A percentile compares a stretch with the other conserved stretches of the same genome.
Evolutionary conservation across 345 rosid species (phyloP).

Genomic region (Clarkia xantiana): DNA sequence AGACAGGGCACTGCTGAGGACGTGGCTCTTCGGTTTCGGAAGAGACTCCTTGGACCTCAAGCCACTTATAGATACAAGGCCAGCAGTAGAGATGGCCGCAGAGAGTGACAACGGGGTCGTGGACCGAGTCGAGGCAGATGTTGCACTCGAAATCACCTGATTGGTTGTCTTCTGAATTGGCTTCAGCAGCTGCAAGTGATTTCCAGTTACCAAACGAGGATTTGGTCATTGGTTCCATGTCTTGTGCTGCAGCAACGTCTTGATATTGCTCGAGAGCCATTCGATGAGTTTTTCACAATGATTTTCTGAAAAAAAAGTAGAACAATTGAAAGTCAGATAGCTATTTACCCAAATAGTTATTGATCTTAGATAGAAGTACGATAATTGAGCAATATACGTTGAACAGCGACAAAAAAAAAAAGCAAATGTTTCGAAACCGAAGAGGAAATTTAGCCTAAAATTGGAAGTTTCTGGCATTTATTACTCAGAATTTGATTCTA

Average conservation of each 20-base stretch:
- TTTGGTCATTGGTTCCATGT: not conserved
- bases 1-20: constrained; percentile 33
- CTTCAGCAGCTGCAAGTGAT: constrained; percentile 2
- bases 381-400: too few species aligned
- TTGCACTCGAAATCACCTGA: constrained; percentile 30
- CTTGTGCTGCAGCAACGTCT: constrained; percentile 2
- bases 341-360: not conserved
- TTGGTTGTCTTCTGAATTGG: constrained; percentile 8
- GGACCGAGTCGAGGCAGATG: constrained; percentile 73
- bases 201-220: constrained; percentile 12
- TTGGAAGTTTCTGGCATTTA: too few species aligned
- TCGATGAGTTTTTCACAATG: not conserved
- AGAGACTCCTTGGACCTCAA: constrained; percentile 32
- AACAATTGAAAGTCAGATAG: constrained; percentile 3
- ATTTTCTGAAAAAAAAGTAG: constrained; percentile 9
- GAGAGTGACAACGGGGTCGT: constrained; percentile 79
- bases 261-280: constrained; percentile 18
- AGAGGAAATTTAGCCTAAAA: too few species aligned
- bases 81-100: constrained; percentile 96
- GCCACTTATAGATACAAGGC: constrained; percentile 98
- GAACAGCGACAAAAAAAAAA: too few species aligned
- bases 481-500: too few species aligned
- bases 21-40: constrained; percentile 10
- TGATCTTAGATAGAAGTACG: too few species aligned
- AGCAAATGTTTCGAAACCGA: too few species aligned